Evolutionary conservation across 2,329 filamentous ascomycete species (phyloP), one percentile per base, ranked within the genome.

Genomic region (Penicillium sp.): DNA sequence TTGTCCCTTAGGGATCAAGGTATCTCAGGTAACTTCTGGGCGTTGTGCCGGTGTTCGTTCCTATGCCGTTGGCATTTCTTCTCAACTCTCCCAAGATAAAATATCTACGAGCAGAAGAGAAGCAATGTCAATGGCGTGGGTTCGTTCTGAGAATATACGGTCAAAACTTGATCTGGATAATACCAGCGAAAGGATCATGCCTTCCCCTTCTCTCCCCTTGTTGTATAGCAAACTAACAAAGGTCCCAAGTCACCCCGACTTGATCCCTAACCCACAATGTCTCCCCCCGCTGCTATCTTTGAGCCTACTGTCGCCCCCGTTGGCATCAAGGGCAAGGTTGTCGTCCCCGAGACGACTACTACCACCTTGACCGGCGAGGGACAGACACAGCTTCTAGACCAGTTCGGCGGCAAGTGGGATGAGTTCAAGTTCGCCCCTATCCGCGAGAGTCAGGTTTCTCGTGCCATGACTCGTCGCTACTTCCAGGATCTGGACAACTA

Each of bases 131-230:
- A 57, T 49, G 57, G 50, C 49, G 53, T 62, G 65, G 67, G 69
- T 69, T 76, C 72, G 75, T 76, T 77, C 77, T 79, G 77, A 93
- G 90, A 95, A 87, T 87, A 95, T 89, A 95, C 91, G 90, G 91
- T 88, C 82, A 82, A 80, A 92, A 93, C 90, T 93, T 93, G 91
- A 93, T 93, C 90, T 91, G 90, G 91, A 93, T 93, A 93, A 95
- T 95, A 91, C 91, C 90, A 92, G 92, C 92, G 92, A 92, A 95
- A 96, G 92, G 89, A 96, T 95, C 92, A 96, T 96, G 91, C 91
- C 85, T 85, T 84, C 80, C 80, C 63, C 78, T 78, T 75, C 69
- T 73, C 73, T 68, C 70, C 63, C 69, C 63, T 59, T 54, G 65
- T 63, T 62, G 69, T 68, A 77, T 72, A 31, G 67, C 62, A 75